A percentile compares a stretch with the other conserved stretches of the same genome.
Evolutionary conservation across 176 grass and related monocot species (phyloP).

Genomic region (Rhynchospora pubera): DNA sequence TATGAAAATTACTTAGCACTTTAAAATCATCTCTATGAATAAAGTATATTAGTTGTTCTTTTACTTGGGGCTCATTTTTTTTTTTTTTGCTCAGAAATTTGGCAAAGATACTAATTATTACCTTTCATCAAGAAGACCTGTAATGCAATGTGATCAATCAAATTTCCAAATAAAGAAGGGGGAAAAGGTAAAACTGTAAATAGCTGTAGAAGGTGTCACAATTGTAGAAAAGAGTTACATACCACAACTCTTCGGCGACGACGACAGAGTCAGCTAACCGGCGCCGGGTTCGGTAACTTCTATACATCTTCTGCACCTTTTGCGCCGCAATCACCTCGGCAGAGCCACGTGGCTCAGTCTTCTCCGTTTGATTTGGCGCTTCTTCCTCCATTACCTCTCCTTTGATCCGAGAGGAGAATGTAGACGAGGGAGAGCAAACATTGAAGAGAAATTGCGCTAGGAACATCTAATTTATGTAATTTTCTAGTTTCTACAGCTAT

Average conservation of each 20-base stretch:
- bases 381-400: neutral
- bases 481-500: neutral
- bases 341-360: neutral
- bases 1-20: neutral
- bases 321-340: neutral
- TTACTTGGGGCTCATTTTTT: neutral
- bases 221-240: neutral
- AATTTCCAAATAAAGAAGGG: neutral
- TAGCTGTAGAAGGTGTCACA: neutral
- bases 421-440: neutral
- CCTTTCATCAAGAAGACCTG: neutral
- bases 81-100: too few relatives aligned
- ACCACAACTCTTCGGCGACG: constrained; percentile 15
- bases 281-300: constrained; percentile 17
- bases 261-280: constrained; percentile 10
- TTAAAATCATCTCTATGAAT: neutral
- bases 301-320: constrained; percentile 13
- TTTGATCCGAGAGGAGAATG: neutral
- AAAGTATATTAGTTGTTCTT: neutral
- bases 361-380: neutral
- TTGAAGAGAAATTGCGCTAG: neutral
- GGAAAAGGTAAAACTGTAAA: neutral
- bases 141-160: neutral
- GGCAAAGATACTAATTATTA: too few relatives aligned
- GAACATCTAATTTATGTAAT: neutral